A percentile compares a stretch with the other conserved stretches of the same genome.
These are phyloP conservation scores for Alloascoidea hylecoeti DNA, from an alignment of 805 yeast genomes.

Conservation along the genomic window DNA sequence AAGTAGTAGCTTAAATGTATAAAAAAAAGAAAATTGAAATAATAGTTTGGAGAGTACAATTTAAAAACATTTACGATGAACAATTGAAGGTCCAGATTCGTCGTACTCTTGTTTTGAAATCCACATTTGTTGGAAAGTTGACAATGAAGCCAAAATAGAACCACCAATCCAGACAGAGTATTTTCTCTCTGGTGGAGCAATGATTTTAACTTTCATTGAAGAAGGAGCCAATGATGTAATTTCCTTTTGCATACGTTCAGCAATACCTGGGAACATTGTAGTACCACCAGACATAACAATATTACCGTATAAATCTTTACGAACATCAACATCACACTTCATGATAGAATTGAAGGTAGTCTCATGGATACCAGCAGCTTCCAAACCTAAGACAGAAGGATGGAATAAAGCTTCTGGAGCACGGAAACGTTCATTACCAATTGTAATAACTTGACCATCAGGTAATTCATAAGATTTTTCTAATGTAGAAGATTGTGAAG, in stretches of 20 bases:
- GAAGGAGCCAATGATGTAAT: constrained; percentile 99
- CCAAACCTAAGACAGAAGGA: constrained; percentile 82
- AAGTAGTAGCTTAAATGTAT: too few species aligned
- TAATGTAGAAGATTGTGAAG: constrained; percentile 94
- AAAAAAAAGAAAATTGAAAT: too few species aligned
- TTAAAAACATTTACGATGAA: constrained; percentile 91
- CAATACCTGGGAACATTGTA: constrained; percentile 99
- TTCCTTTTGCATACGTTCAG: constrained; percentile 99
- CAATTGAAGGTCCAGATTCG: constrained; percentile 99
- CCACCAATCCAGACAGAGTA: constrained; percentile 99
- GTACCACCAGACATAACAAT: constrained; percentile 99
- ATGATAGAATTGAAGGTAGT: constrained; percentile 89
- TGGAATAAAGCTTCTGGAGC: constrained; percentile 99
- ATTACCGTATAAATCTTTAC: constrained; percentile 98
- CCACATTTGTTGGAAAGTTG: constrained; percentile 99
- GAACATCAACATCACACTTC: constrained; percentile 98
- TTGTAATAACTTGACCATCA: constrained; percentile 98
- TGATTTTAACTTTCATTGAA: constrained; percentile 98
- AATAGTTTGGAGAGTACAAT: too few species aligned
- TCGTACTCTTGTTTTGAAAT: constrained; percentile 99
- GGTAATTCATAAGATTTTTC: constrained; percentile 99
- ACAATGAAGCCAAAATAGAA: constrained; percentile 94
- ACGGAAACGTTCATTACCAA: constrained; percentile 99
- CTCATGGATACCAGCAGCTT: constrained; percentile 99
- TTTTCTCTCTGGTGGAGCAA: constrained; percentile 99